Base-by-base conservation (phyloP, 2,329 filamentous ascomycete species). In the Arthroderma sp. region DNA sequence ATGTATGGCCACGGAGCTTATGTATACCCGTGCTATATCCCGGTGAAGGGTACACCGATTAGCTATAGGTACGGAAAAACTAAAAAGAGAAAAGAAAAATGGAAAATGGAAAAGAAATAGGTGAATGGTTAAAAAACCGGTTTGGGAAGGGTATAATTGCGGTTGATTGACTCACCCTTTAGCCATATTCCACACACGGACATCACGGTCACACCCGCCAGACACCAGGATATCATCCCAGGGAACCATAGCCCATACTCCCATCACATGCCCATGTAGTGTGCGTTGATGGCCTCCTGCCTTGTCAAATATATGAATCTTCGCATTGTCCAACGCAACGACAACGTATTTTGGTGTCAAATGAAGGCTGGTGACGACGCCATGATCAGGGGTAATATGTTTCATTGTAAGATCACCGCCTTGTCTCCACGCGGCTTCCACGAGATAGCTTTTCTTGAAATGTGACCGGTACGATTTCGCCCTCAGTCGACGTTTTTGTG, bases 231-330 rank as follows among this genome's bases (percentile, higher is more conserved):
- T 83, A 61, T 98, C 89, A 48, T 85, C 89, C 85, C 88, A 95
- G 5, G 91, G 91, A 27, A 98, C 87, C 89, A 98, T 96, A 40
- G 91, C 91, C 91, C 91, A 98, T 15, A 98, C 91, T 36, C 91
- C 91, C 91, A 98, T 98, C 38, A 96, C 85, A 67, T 98, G 91
- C 7, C 91, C 91, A 58, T 91, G 83, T 29, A 98, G 69, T 2
- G 86, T 94, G 61, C 87, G 85, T 55, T 94, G 80, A 51, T 86
- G 80, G 54, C 87, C 81, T 31, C 91, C 91, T 53, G 91, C 79
- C 0, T 86, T 88, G 61, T 96, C 85, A 60, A 96, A 98, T 28
- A 98, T 88, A 63, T 98, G 91, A 38, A 98, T 98, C 69, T 93
- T 94, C 33, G 91, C 89, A 64, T 96, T 98, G 69, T 98, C 91